Conservation (phyloP, 116 monocot species). For the Cymodocea nodosa region DNA sequence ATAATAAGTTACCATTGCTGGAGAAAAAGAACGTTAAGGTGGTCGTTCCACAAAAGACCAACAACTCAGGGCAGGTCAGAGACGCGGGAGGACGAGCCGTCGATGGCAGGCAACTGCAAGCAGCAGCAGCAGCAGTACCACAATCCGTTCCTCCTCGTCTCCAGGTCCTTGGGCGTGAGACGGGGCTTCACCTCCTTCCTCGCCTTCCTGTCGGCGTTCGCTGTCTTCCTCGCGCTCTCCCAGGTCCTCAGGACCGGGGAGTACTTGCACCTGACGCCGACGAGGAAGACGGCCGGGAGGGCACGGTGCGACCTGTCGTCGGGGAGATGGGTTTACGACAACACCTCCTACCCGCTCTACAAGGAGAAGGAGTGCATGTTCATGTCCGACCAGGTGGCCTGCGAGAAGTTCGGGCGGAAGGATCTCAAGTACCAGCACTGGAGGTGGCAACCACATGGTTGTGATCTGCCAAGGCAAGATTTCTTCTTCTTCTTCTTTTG, state of each 20-base stretch:
- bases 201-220: neutral
- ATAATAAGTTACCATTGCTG: neutral
- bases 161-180: constrained; percentile 1
- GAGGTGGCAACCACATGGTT: constrained; percentile 85
- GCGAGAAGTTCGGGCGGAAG: constrained; percentile 76
- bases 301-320: constrained; percentile 7
- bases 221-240: neutral
- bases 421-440: constrained; percentile 56
- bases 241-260: neutral
- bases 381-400: constrained; percentile 84
- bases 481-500: neutral
- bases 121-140: neutral
- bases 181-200: neutral
- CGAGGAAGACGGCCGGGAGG: neutral
- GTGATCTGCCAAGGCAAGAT: constrained; percentile 62
- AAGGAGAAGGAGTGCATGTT: constrained; percentile 46
- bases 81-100: neutral
- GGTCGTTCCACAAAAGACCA: neutral
- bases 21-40: neutral
- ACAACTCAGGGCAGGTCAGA: neutral
- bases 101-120: constrained; percentile 3
- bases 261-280: neutral
- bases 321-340: constrained; percentile 13
- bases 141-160: neutral
- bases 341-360: constrained; percentile 36